phyloP scores from a whole-genome alignment of 2,329 filamentous ascomycete species.

The Aspergillus tanneri region DNA sequence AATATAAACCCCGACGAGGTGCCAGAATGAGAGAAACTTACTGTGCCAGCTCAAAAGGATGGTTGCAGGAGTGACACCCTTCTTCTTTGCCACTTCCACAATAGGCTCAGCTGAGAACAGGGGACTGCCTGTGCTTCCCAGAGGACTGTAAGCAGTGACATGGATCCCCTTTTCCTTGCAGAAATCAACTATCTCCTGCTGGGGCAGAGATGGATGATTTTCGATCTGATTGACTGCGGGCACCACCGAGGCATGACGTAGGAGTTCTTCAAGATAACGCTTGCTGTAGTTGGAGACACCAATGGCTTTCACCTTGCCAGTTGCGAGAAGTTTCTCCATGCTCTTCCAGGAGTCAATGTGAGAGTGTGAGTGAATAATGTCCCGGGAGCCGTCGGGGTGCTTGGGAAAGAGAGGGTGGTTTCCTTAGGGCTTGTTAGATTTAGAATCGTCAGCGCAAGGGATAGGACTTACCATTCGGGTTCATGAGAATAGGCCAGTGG shows the following conservation, averaged over 20 bases:
- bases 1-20: too few species aligned
- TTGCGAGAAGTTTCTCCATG: conserved; percentile 59
- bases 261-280: conserved; percentile 54
- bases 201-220: conserved; percentile 68
- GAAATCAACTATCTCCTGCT: conserved; percentile 53
- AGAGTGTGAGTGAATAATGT: conserved; percentile 67
- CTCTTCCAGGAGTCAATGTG: conserved; percentile 76
- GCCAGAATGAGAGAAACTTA: too few species aligned
- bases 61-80: conserved; percentile 38
- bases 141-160: conserved; percentile 53
- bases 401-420: conserved; percentile 63
- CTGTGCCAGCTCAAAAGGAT: conserved; percentile 48
- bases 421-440: conserved; percentile 19
- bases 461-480: conserved; percentile 61
- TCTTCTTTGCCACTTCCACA: conserved; percentile 43
- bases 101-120: conserved; percentile 44
- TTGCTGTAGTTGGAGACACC: conserved; percentile 61
- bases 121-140: conserved; percentile 45
- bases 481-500: conserved; percentile 80
- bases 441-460: background rate
- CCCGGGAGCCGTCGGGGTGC: conserved; percentile 68
- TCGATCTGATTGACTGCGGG: conserved; percentile 81
- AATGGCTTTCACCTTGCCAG: conserved; percentile 57
- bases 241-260: conserved; percentile 57
- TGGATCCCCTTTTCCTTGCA: conserved; percentile 53